Percentiles rank a stretch among this genome's conserved stretches.
These are phyloP conservation scores for Aristolochia contorta DNA, from an alignment of 164 flowering plant genomes.

Conservation along the genomic window DNA sequence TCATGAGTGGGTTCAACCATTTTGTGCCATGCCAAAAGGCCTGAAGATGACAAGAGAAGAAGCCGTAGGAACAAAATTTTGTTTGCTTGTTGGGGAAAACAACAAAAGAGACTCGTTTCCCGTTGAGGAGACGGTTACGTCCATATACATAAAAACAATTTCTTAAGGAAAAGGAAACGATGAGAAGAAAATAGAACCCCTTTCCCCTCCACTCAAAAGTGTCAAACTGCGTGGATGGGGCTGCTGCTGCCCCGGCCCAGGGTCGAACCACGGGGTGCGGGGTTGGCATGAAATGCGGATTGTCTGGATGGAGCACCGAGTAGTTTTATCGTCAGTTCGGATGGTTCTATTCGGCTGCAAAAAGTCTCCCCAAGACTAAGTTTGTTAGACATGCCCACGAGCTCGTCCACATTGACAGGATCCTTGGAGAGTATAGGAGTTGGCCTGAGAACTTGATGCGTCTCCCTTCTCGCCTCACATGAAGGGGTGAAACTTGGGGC, in stretches of 20 bases:
- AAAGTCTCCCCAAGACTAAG: conserved; percentile 52
- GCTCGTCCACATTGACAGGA: conserved; percentile 69
- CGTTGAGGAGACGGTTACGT: not conserved
- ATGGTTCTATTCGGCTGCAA: conserved; percentile 22
- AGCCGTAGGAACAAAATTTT: no score
- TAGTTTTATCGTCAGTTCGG: conserved; percentile 43
- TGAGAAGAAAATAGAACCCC: not conserved
- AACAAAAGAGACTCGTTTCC: no score
- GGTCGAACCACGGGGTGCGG: conserved; percentile 30
- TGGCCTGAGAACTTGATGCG: conserved; percentile 69
- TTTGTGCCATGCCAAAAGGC: no score
- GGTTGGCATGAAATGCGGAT: conserved; percentile 71
- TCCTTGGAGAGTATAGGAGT: conserved; percentile 52
- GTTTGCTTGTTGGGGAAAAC: no score
- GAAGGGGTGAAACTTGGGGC: conserved; percentile 23
- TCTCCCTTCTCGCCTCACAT: not conserved
- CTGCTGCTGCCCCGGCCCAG: conserved; percentile 28
- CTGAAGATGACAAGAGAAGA: no score
- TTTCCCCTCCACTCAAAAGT: not conserved
- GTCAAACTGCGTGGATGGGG: conserved; percentile 45
- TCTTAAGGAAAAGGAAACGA: not conserved
- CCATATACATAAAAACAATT: conserved; percentile 3
- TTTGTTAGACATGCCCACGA: conserved; percentile 64
- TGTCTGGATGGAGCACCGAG: conserved; percentile 58
- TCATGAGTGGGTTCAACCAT: no score